Evolutionary conservation across 192 early-diverging fungal genomes (phyloP).

Genomic region (Rhizoclosmatium sp.): DNA sequence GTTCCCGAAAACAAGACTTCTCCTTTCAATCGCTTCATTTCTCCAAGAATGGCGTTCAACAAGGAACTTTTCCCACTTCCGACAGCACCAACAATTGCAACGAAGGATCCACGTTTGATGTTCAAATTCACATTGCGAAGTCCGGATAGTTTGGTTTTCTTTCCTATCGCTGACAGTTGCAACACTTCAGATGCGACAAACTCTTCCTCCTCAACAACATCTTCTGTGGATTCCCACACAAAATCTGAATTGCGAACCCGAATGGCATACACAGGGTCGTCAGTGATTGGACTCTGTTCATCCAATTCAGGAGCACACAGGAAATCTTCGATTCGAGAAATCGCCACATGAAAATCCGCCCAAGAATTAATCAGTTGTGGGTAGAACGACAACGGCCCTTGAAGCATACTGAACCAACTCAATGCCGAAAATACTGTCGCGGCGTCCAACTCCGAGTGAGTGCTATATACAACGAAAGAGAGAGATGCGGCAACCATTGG

Average conservation of each 20-base stretch:
- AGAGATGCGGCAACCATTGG: constrained; percentile 50
- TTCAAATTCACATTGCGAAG: constrained; percentile 55
- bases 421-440: constrained; percentile 53
- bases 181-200: not conserved
- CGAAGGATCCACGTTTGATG: constrained; percentile 64
- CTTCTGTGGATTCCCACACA: constrained; percentile 64
- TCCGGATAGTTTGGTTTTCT: not conserved
- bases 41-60: constrained; percentile 81
- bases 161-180: not conserved
- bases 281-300: constrained; percentile 45
- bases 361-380: constrained; percentile 51
- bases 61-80: constrained; percentile 88
- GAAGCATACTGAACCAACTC: constrained; percentile 51
- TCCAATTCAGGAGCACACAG: constrained; percentile 70
- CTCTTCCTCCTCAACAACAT: constrained; percentile 69
- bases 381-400: constrained; percentile 59
- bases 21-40: constrained; percentile 71
- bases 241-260: constrained; percentile 64
- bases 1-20: constrained; percentile 63
- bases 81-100: constrained; percentile 82
- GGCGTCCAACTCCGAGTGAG: constrained; percentile 37
- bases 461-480: constrained; percentile 52
- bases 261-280: constrained; percentile 47
- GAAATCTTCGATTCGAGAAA: constrained; percentile 55
- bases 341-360: constrained; percentile 60